Base-by-base conservation (phyloP, 495 filamentous ascomycete species). In the Gamarada debralockiae region DNA sequence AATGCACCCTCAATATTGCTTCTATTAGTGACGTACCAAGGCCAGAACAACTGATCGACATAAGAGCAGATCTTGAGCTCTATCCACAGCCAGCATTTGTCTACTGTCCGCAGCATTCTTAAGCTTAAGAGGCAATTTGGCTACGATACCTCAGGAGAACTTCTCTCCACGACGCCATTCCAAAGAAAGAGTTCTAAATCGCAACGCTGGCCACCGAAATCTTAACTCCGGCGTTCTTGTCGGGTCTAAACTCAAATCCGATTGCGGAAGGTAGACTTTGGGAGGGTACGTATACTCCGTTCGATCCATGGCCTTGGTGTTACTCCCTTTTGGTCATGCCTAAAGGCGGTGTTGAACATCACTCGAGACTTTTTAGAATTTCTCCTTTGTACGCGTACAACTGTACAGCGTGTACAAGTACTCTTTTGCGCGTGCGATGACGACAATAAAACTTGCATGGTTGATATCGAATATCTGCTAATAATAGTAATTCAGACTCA, bases 201-300 rank as follows among this genome's bases (percentile, higher is more conserved):
- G 51, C 52, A 59, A 59, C 40, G 31, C 50, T 59, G 40, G 50
- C 51, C 27, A 46, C 51, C 51, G 22, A 38, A 29, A 27, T 52
- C 40, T 37, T 50, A 50, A 45, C 37, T 43, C 47, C 46, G 39
- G 46, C 37, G 18, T 41, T 23, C 25, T 52, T 45, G 41, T 21
- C 27, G 47, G 57, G 52, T 17, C 51, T 55, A 36, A 42, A 29
- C 17, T 48, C 40, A 22, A 48, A 46, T 48, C 33, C 36, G 17
- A 37, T 4, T 38, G 42, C 18, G 15, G 48, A 40, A 50, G 23
- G 42, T 33, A 55, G 49, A 51, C 40, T 31, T 31, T 59, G 31
- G 36, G 29, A 53, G 9, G 56, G 46, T 53, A 58, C 21, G 50
- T 42, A n/a, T 9, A 46, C 40, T 21, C 5, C 3, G 3, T 53